phyloP scores from a whole-genome alignment of 83 land plant genomes.

The Diphasiastrum complanatum region DNA sequence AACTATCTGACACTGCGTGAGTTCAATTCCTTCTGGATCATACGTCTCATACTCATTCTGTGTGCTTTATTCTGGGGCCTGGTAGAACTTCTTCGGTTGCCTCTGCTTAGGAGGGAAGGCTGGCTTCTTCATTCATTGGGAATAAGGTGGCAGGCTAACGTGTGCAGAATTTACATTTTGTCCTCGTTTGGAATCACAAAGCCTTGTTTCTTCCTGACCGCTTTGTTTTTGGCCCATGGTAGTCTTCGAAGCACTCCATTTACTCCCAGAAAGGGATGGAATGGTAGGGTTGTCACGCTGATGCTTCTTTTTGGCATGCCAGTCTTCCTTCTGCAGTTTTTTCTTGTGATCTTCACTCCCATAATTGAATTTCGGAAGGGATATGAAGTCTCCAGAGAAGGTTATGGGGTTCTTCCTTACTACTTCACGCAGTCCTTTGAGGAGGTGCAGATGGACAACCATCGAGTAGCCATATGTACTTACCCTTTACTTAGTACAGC shows the following conservation, averaged over 20 bases:
- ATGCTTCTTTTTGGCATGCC: background rate
- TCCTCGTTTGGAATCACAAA: background rate
- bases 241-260: background rate
- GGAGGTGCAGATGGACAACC: conserved; percentile 15
- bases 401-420: conserved; percentile 18
- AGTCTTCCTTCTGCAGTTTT: background rate
- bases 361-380: background rate
- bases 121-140: conserved; percentile 1
- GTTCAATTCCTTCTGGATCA: background rate
- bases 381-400: conserved; percentile 12
- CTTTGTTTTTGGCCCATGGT: background rate
- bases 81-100: background rate
- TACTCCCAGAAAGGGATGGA: conserved; percentile 5
- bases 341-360: background rate
- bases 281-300: background rate
- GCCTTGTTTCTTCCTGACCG: conserved; percentile 7
- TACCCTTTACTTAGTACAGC: conserved; percentile 77
- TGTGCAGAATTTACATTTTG: background rate
- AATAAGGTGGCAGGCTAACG: background rate
- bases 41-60: background rate
- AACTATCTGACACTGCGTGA: too few species aligned
- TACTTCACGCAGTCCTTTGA: conserved; percentile 33
- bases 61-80: background rate
- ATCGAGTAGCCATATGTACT: conserved; percentile 43
- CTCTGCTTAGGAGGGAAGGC: background rate